A percentile compares a stretch with the other conserved stretches of the same genome.
Evolutionary conservation across 2,329 filamentous ascomycete species (phyloP).

Genomic region (Colletotrichum siamense): DNA sequence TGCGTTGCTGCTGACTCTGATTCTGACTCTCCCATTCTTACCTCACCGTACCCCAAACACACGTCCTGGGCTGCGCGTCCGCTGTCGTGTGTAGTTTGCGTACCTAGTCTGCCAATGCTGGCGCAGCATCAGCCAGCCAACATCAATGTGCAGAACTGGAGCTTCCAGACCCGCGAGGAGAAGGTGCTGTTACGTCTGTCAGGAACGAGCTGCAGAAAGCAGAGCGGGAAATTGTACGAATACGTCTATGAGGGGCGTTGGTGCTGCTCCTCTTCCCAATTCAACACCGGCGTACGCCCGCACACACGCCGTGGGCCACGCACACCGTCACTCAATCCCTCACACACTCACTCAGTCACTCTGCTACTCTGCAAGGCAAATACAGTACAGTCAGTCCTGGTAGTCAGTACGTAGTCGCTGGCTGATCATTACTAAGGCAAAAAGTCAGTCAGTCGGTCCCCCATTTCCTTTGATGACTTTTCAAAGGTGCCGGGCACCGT

Average conservation of each 20-base stretch:
- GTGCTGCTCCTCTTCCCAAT: background rate
- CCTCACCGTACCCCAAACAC: background rate
- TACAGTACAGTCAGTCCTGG: background rate
- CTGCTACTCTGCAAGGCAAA: background rate
- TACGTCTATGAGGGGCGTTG: background rate
- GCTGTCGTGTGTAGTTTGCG: background rate
- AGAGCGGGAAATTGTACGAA: background rate
- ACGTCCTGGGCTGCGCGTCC: background rate
- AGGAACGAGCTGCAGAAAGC: background rate
- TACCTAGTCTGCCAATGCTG: background rate
- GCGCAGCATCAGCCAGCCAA: background rate
- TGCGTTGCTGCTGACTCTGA: background rate
- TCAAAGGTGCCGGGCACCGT: background rate
- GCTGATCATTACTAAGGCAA: background rate
- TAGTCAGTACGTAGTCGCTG: background rate
- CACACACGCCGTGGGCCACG: background rate
- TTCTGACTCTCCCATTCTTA: background rate
- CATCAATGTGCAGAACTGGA: background rate
- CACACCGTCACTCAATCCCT: background rate
- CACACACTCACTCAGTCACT: background rate
- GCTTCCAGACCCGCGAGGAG: background rate
- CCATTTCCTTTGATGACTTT: background rate
- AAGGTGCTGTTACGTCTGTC: background rate
- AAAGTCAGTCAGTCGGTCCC: background rate
- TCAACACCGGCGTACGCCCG: constrained; percentile 1